phyloP scores from a whole-genome alignment of 331 rosid genomes.

The Spiraea crenata region DNA sequence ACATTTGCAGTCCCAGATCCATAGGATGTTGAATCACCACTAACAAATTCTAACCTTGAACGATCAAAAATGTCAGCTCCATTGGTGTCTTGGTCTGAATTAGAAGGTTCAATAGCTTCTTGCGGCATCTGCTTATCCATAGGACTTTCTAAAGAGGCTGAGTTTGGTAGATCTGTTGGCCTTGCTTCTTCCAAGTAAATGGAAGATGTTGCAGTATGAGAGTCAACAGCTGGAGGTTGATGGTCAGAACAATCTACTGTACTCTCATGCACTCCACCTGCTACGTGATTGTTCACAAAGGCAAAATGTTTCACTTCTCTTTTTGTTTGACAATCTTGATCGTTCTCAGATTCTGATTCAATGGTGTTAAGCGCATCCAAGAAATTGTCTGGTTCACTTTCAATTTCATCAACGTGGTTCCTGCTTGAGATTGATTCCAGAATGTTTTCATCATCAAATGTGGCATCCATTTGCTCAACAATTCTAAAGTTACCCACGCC shows the following conservation, averaged over 20 bases:
- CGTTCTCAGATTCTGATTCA: slow-evolving; percentile 87
- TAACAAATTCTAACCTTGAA: slow-evolving; percentile 37
- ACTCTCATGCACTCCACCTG: slow-evolving; percentile 31
- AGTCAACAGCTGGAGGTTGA: slow-evolving; percentile 37
- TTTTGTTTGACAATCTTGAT: slow-evolving; percentile 68
- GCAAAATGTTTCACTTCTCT: slow-evolving; percentile 46
- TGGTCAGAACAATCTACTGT: slow-evolving; percentile 29
- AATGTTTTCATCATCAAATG: slow-evolving; percentile 38
- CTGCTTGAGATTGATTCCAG: slow-evolving; percentile 31
- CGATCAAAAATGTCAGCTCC: slow-evolving; percentile 19
- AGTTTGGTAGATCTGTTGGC: slow-evolving; percentile 25
- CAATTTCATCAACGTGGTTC: slow-evolving; percentile 57
- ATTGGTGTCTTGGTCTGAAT: slow-evolving; percentile 30
- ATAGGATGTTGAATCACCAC: slow-evolving; percentile 27
- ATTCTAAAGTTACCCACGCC: slow-evolving; percentile 33
- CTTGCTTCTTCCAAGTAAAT: slow-evolving; percentile 35
- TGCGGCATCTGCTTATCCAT: slow-evolving; percentile 30
- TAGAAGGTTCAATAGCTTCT: slow-evolving; percentile 21
- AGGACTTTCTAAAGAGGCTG: slow-evolving; percentile 35
- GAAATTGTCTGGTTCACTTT: slow-evolving; percentile 75
- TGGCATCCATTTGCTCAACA: slow-evolving; percentile 38
- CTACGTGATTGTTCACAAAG: slow-evolving; percentile 28
- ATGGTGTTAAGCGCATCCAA: slow-evolving; percentile 93
- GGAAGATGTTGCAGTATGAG: slow-evolving; percentile 32
- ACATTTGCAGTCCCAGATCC: slow-evolving; percentile 28